Evolutionary conservation across 225 moss, liverwort and hornwort species (phyloP), one percentile per base, ranked within the genome.

Genomic region (Asterella californica): DNA sequence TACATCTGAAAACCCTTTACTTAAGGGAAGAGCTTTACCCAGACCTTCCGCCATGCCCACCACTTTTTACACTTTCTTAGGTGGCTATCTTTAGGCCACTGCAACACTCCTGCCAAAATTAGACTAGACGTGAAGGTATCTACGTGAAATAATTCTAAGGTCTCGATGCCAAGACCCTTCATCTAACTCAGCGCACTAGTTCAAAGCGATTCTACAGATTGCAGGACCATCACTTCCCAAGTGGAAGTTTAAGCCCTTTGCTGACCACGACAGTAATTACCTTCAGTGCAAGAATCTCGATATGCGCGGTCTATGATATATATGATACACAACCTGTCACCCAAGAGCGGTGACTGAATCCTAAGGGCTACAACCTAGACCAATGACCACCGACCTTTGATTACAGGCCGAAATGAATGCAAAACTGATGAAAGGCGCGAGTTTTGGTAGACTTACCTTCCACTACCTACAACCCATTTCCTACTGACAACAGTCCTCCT

Each of bases 281-380:
- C 17, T 64, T 27, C 21, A 57, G 53, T 12, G 80, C 54, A 63
- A 63, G 62, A 77, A 72, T 64, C 70, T 67, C 74, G 78, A 70
- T 17, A 52, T 30, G 77, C 47, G 27, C 30, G 0, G 69, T 78
- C 78, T 81, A 81, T 48, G 82, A 36, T 61, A 82, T 72, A 52
- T 76, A 72, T 49, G 38, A 70, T 79, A 81, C 81, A 84, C 60
- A 80, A 79, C 66, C 33, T 24, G 70, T 47, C 75, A 69, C 75
- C 77, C 76, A 36, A 62, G 49, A 38, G 49, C 18, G 77, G 62
- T 64, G 24, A 49, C 63, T 60, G 55, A 74, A 22, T 55, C 18
- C 37, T 74, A 37, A 52, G 17, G 36, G 30, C 75, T 69, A 36
- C 52, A 75, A 30, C 48, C 52, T 73, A 11, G 25, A 53, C 33